Evolutionary conservation across 768 basidiomycete species (phyloP).

Genomic region (Strobilomyces echinocephalus): DNA sequence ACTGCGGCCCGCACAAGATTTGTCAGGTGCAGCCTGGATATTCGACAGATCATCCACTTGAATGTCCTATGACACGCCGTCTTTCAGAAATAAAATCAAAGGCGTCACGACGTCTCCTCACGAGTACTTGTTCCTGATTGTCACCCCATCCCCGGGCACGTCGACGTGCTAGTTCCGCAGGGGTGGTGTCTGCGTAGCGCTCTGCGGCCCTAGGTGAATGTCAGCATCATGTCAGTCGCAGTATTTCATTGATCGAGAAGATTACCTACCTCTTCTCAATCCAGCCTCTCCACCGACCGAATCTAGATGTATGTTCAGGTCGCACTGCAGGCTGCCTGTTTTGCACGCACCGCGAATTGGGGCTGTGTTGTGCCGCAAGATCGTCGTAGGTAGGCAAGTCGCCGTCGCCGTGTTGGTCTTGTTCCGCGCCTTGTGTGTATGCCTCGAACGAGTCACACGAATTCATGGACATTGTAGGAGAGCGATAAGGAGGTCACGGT

Average conservation of each 20-base stretch:
- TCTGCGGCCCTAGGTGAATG: conserved; percentile 65
- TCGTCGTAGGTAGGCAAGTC: conserved; percentile 78
- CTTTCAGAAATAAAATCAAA: conserved; percentile 4
- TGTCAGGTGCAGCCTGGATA: conserved; percentile 1
- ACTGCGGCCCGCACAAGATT: conserved; percentile 8
- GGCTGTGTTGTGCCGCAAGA: conserved; percentile 68
- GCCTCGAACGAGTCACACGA: conserved; percentile 23
- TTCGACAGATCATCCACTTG: conserved; percentile 6
- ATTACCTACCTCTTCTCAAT: conserved; percentile 72
- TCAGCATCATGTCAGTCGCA: neutral
- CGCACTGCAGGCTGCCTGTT: neutral
- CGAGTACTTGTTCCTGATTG: conserved; percentile 23
- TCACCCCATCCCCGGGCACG: conserved; percentile 70
- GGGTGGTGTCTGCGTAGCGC: conserved; percentile 62
- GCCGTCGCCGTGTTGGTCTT: conserved; percentile 42
- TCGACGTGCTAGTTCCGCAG: conserved; percentile 52
- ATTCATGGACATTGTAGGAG: conserved; percentile 17
- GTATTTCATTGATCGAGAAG: neutral
- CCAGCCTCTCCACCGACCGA: conserved; percentile 84
- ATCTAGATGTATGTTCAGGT: conserved; percentile 41
- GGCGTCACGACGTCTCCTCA: conserved; percentile 6
- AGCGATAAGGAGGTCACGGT: neutral
- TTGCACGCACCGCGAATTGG: conserved; percentile 67
- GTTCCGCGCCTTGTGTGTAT: conserved; percentile 34
- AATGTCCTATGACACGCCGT: conserved; percentile 8